Base-by-base conservation (phyloP, 805 yeast genomes). In the Metschnikowia vanudenii region DNA sequence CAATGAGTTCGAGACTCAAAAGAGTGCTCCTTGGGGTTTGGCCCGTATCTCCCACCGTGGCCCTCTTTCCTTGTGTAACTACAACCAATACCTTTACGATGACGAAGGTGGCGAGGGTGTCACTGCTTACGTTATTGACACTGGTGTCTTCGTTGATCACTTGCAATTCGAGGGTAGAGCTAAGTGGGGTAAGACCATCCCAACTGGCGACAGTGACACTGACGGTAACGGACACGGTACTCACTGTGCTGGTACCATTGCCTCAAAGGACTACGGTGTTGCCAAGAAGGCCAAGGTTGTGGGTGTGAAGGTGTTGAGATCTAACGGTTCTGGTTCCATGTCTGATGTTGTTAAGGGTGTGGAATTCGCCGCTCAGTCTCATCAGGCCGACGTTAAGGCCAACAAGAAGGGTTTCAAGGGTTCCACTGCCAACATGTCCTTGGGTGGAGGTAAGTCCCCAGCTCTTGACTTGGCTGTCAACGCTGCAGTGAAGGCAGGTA, bases 211-310 rank as follows among this genome's bases (percentile, higher is more conserved):
- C 1, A 59, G 71, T 1, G 88, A 87, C 6, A 71, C 42, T 62
- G 97, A 91, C 61, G 67, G 67, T 9, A 83, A 84, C 55, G 97
- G 97, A 0, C 97, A 90, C 63, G 97, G 96, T 0, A 88, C 97
- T 1, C 97, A 90, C 64, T 95, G 91, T 39, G 96, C 97, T 0
- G 97, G 97, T 3, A 69, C 88, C 11, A 77, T 88, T 45, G 96
- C 92, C 0, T 87, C 96, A 1, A 73, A 68, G 43, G 79, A 82
- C 2, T 90, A 72, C 67, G 97, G 97, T 6, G 94, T 88, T 2
- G 88, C 96, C 14, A 90, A 91, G 62, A 57, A 64, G 19, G 74
- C 69, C 22, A 56, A 65, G 16, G 54, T 70, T 31, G 72, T 69
- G n/a, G 74, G 74, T 18, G 68, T 70, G 31, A 66, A 69, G 41